phyloP scores from a whole-genome alignment of 768 basidiomycete species.

The Serpula lacrymans region DNA sequence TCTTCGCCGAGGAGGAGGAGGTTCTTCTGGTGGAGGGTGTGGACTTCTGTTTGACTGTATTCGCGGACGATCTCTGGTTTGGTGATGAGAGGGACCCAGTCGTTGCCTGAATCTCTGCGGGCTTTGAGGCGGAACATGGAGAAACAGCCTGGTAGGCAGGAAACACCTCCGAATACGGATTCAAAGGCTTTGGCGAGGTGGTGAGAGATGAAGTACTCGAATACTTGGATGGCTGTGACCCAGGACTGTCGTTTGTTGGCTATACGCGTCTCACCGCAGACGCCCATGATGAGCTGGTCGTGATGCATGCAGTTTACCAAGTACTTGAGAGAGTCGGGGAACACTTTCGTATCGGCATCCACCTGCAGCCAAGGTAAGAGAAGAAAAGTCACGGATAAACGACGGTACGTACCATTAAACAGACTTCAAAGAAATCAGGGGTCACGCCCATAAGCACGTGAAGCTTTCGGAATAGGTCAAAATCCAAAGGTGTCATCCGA shows the following conservation, averaged over 20 bases:
- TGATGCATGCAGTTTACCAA: conserved; percentile 99
- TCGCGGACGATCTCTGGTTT: conserved; percentile 97
- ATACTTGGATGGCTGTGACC: conserved; percentile 98
- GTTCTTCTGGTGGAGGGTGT: conserved; percentile 97
- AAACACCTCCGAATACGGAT: conserved; percentile 98
- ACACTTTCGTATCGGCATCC: conserved; percentile 97
- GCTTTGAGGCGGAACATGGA: conserved; percentile 99
- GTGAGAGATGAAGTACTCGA: conserved; percentile 99
- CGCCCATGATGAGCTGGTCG: conserved; percentile 98
- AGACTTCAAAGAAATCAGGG: conserved; percentile 97
- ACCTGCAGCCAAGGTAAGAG: conserved; percentile 56
- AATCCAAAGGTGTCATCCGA: conserved; percentile 96
- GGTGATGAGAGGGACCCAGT: conserved; percentile 96
- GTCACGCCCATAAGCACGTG: conserved; percentile 98
- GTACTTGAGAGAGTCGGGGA: conserved; percentile 83
- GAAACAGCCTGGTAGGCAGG: conserved; percentile 99
- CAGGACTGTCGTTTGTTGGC: conserved; percentile 98
- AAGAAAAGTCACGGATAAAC: conserved; percentile 8
- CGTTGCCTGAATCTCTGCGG: conserved; percentile 80
- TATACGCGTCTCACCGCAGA: conserved; percentile 97
- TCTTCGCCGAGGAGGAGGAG: conserved; percentile 95
- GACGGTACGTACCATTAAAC: conserved; percentile 76
- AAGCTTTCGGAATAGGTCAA: conserved; percentile 95
- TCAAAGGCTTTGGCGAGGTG: conserved; percentile 98
- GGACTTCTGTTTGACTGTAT: conserved; percentile 92